These are phyloP conservation scores for Trichoderma sp. DNA, from an alignment of 2,329 filamentous ascomycete genomes.

Conservation along the genomic window DNA sequence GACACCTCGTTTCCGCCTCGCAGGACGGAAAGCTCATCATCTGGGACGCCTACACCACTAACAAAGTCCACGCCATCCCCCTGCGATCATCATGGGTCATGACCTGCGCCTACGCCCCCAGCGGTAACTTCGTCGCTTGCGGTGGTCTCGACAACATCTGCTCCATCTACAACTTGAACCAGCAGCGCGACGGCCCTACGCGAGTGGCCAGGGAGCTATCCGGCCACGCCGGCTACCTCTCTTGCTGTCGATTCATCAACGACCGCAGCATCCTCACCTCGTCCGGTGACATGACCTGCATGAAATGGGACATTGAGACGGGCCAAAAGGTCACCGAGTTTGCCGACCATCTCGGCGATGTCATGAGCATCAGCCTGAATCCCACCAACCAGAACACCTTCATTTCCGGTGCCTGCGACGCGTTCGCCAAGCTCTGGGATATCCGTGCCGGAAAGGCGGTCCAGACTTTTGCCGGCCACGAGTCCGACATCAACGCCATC, in stretches of 20 bases:
- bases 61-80: conserved; percentile 98
- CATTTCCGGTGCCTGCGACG: conserved; percentile 98
- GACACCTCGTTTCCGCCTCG: conserved; percentile 95
- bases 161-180: conserved; percentile 98
- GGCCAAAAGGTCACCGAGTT: conserved; percentile 98
- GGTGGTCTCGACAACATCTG: conserved; percentile 99
- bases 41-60: conserved; percentile 99
- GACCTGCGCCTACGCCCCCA: conserved; percentile 98
- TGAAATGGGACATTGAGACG: conserved; percentile 99
- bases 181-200: conserved; percentile 91
- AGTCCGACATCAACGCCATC: conserved; percentile 99
- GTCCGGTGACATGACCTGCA: conserved; percentile 99
- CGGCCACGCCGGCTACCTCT: conserved; percentile 94
- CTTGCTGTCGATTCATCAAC: conserved; percentile 98
- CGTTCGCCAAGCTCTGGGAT: conserved; percentile 98
- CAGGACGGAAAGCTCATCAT: conserved; percentile 99
- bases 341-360: conserved; percentile 95
- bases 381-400: conserved; percentile 99
- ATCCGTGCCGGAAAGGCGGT: conserved; percentile 97
- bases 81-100: conserved; percentile 99
- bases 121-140: conserved; percentile 97
- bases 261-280: conserved; percentile 97
- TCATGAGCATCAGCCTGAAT: conserved; percentile 99
- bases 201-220: conserved; percentile 94
- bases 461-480: conserved; percentile 97